Evolutionary conservation across 1,139 yeast species (phyloP).

Genomic region (Geotrichum histeridarum): DNA sequence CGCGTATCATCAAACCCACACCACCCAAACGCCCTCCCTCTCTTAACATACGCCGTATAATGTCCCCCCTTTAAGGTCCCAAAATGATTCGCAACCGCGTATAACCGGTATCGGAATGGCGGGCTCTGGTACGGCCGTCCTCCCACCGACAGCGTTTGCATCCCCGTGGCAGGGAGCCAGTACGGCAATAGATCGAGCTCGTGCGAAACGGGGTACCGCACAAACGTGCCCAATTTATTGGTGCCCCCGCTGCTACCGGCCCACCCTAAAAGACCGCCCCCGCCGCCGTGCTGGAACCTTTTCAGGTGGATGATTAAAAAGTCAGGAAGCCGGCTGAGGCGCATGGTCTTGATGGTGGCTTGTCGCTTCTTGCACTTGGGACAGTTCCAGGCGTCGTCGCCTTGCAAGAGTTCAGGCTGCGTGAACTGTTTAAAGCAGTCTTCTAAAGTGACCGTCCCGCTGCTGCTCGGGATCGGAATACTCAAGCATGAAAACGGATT

Average conservation of each 20-base stretch:
- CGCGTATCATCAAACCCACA: constrained; percentile 71
- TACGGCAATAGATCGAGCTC: constrained; percentile 73
- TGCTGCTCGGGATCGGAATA: constrained; percentile 58
- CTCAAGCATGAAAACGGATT: constrained; percentile 74
- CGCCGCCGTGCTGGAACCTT: constrained; percentile 53
- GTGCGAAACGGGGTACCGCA: constrained; percentile 51
- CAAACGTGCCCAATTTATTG: constrained; percentile 58
- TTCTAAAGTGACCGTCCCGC: constrained; percentile 43
- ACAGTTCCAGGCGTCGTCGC: constrained; percentile 85
- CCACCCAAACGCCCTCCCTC: constrained; percentile 59
- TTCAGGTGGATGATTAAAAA: constrained; percentile 72
- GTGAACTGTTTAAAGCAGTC: constrained; percentile 72
- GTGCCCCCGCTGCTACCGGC: constrained; percentile 35
- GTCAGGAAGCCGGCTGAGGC: constrained; percentile 67
- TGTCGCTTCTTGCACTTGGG: constrained; percentile 69
- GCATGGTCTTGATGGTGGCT: constrained; percentile 61
- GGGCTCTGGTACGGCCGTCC: constrained; percentile 42
- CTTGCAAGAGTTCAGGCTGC: constrained; percentile 62
- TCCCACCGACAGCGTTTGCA: constrained; percentile 34
- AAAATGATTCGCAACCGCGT: constrained; percentile 83
- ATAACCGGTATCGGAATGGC: constrained; percentile 73
- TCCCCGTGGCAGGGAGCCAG: constrained; percentile 29
- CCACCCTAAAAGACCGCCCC: constrained; percentile 28
- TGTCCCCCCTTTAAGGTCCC: constrained; percentile 87
- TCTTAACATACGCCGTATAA: constrained; percentile 78